These are phyloP conservation scores for Penicillium sp. DNA, from an alignment of 2,329 filamentous ascomycete species.

Conservation along the genomic window DNA sequence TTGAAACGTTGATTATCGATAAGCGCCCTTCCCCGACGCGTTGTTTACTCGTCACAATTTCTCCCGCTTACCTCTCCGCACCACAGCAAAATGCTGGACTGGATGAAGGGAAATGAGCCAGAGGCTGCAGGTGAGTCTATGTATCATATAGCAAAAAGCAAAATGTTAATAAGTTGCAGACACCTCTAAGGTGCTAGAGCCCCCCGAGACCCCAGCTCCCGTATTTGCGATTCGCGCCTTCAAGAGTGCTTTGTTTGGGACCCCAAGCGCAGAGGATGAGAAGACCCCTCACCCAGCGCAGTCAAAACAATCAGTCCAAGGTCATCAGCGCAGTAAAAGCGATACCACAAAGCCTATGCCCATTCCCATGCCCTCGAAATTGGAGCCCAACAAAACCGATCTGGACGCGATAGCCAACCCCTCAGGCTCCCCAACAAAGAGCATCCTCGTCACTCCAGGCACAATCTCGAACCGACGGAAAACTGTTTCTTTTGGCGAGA, in stretches of 20 bases:
- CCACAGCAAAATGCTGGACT: constrained; percentile 22
- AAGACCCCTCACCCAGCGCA: constrained; percentile 19
- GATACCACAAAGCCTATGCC: constrained; percentile 20
- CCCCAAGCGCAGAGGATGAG: constrained; percentile 55
- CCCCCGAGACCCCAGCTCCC: constrained; percentile 65
- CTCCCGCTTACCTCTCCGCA: constrained; percentile 8
- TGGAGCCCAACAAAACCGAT: constrained; percentile 22
- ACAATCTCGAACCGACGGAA: constrained; percentile 59
- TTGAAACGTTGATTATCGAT: constrained; percentile 9
- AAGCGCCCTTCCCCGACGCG: constrained; percentile 17
- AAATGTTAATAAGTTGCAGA: constrained; percentile 20
- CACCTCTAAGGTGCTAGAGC: constrained; percentile 57
- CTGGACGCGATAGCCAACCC: constrained; percentile 30
- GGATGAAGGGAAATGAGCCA: constrained; percentile 25
- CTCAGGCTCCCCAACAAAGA: constrained; percentile 57
- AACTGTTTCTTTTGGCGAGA: constrained; percentile 61
- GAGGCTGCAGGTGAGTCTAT: constrained; percentile 17
- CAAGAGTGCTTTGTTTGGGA: constrained; percentile 65
- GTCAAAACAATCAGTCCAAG: constrained; percentile 17
- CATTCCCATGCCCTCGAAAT: constrained; percentile 13
- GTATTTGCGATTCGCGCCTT: constrained; percentile 69
- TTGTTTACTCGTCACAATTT: constrained; percentile 13
- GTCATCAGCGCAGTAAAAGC: constrained; percentile 22
- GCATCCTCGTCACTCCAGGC: constrained; percentile 65
- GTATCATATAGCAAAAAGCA: too few relatives aligned